Conservation (phyloP, 1,284 basidiomycete genomes). For the Sporisorium exsertum region DNA sequence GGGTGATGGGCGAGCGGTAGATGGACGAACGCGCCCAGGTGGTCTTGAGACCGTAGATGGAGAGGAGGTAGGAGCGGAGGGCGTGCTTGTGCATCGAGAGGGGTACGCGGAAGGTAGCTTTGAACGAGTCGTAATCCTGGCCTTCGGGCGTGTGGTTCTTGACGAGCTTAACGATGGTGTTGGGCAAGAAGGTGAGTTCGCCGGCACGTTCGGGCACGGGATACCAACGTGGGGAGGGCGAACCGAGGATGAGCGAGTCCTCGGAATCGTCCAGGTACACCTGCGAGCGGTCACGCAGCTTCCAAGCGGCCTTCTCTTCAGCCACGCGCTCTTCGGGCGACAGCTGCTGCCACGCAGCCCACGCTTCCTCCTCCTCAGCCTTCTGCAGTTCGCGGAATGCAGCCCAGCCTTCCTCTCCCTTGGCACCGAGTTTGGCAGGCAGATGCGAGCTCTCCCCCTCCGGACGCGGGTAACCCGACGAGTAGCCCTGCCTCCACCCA, state of each 20-base stretch:
- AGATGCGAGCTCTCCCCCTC: conserved; percentile 24
- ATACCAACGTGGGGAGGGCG: conserved; percentile 60
- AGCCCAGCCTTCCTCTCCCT: conserved; percentile 26
- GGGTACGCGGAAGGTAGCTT: conserved; percentile 89
- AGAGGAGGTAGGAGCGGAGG: conserved; percentile 83
- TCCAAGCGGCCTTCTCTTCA: conserved; percentile 63
- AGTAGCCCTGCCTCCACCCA: conserved; percentile 66
- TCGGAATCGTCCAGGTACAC: conserved; percentile 65
- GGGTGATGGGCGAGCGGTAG: conserved; percentile 72
- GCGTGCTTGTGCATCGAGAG: conserved; percentile 90
- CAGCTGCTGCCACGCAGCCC: conserved; percentile 57
- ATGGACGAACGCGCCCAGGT: conserved; percentile 95
- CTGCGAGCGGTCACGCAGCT: conserved; percentile 60
- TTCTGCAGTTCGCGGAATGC: conserved; percentile 42
- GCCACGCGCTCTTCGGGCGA: conserved; percentile 36
- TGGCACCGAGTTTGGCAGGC: conserved; percentile 19
- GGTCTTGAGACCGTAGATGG: conserved; percentile 81
- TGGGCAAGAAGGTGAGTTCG: conserved; percentile 87
- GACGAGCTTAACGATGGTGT: conserved; percentile 83
- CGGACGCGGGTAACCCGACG: conserved; percentile 61
- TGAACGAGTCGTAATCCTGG: conserved; percentile 88
- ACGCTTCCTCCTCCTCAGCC: conserved; percentile 52
- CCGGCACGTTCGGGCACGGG: conserved; percentile 71
- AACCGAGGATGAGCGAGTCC: conserved; percentile 47
- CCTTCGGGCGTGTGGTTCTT: conserved; percentile 83